phyloP scores from a whole-genome alignment of 2,329 filamentous ascomycete genomes.

The Aspergillus texensis region DNA sequence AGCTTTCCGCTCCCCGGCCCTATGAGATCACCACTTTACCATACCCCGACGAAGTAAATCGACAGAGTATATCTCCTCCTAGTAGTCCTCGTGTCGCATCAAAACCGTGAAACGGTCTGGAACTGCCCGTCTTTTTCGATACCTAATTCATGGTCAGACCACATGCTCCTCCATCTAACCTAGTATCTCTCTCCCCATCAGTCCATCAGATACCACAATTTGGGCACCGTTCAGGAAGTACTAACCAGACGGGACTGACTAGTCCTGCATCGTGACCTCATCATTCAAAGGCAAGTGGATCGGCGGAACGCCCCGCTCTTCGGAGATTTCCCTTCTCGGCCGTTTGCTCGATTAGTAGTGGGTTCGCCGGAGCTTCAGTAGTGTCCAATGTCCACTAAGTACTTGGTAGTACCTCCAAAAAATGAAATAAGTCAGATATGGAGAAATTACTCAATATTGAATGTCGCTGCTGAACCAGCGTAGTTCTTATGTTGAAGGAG shows the following conservation, averaged over 20 bases:
- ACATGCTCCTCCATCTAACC: neutral
- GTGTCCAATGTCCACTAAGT: neutral
- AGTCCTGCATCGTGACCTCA: conserved; percentile 20
- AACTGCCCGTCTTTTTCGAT: neutral
- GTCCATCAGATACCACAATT: neutral
- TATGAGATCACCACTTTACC: conserved; percentile 11
- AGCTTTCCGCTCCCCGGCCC: conserved; percentile 1
- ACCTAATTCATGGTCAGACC: neutral
- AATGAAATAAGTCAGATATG: neutral
- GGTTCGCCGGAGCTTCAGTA: neutral
- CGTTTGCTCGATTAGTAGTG: too few species aligned
- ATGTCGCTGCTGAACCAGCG: too few species aligned
- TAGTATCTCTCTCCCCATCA: too few species aligned
- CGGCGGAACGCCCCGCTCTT: conserved; percentile 15
- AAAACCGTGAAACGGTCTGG: too few species aligned
- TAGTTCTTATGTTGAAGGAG: too few species aligned
- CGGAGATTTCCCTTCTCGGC: conserved; percentile 8
- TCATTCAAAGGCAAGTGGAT: conserved; percentile 11
- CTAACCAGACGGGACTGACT: neutral
- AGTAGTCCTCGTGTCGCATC: too few species aligned
- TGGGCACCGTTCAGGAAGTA: neutral
- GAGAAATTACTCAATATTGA: neutral
- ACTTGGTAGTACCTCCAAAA: neutral
- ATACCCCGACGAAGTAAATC: too few species aligned
- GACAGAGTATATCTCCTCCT: too few species aligned